Evolutionary conservation across 1,139 yeast species (phyloP).

Genomic region (Yamadazyma atlantica): DNA sequence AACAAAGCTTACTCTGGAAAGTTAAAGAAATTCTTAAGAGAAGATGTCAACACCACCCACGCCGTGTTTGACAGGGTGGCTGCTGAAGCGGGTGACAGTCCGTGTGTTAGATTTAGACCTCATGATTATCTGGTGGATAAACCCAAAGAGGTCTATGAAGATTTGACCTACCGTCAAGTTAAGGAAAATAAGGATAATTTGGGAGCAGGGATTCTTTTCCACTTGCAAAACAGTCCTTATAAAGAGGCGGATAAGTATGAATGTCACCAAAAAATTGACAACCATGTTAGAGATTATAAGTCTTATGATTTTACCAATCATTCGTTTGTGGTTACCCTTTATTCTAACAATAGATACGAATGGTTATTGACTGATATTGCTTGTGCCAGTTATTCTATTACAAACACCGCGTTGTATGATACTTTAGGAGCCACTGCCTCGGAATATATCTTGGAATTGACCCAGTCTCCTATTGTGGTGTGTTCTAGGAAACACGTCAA

Average conservation of each 20-base stretch:
- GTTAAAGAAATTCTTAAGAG: conserved; percentile 22
- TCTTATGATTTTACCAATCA: conserved; percentile 21
- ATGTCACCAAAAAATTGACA: conserved; percentile 27
- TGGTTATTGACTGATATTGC: conserved; percentile 42
- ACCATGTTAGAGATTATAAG: conserved; percentile 23
- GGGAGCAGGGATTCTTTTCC: conserved; percentile 34
- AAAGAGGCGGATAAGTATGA: conserved; percentile 19
- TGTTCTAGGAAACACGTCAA: conserved; percentile 32
- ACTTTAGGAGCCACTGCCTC: conserved; percentile 39
- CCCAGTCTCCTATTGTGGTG: conserved; percentile 37
- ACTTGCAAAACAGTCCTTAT: conserved; percentile 29
- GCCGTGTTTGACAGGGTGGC: conserved; percentile 25
- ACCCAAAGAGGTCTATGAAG: conserved; percentile 20
- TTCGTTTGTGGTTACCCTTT: conserved; percentile 37
- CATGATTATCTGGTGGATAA: conserved; percentile 28
- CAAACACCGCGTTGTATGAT: conserved; percentile 42
- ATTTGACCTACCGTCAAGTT: conserved; percentile 23
- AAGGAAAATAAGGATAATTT: conserved; percentile 22
- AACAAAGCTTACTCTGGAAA: conserved; percentile 24
- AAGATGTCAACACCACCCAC: conserved; percentile 31
- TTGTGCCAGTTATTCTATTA: conserved; percentile 34
- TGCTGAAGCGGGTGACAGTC: conserved; percentile 18
- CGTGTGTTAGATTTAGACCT: conserved; percentile 32
- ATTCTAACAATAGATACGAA: conserved; percentile 36
- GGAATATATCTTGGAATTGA: conserved; percentile 31